A percentile compares a stretch with the other conserved stretches of the same genome.
Evolutionary conservation across 352 stramenopile genomes (phyloP).

Genomic region (Peronospora belbahrii): DNA sequence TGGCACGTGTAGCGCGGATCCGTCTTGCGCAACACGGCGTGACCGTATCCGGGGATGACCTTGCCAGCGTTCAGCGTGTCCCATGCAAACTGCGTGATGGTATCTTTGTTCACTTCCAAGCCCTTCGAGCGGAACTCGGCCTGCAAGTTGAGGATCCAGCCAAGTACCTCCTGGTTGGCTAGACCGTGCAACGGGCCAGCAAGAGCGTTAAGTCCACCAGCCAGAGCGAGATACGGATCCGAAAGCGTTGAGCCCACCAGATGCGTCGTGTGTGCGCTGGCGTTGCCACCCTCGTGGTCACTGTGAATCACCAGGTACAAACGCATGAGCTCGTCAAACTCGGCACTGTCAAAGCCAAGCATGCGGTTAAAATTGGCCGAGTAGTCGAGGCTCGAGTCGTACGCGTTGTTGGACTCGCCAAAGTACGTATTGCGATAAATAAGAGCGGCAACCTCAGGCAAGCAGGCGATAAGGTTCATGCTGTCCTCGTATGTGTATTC

Average conservation of each 20-base stretch:
- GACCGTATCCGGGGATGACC: constrained; percentile 97
- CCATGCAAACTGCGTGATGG: constrained; percentile 98
- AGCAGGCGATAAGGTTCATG: constrained; percentile 94
- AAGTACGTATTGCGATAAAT: constrained; percentile 99
- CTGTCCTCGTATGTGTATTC: constrained; percentile 97
- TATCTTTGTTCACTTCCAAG: constrained; percentile 95
- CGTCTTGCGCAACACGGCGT: constrained; percentile 97
- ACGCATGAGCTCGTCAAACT: constrained; percentile 99
- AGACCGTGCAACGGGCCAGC: constrained; percentile 97
- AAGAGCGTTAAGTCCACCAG: constrained; percentile 95
- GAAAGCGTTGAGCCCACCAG: constrained; percentile 95
- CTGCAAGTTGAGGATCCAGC: constrained; percentile 93
- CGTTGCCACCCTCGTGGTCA: constrained; percentile 99
- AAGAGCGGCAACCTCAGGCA: constrained; percentile 95
- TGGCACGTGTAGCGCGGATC: constrained; percentile 98
- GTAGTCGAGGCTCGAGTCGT: constrained; percentile 96
- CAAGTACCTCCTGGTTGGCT: constrained; percentile 98
- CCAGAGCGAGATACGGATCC: constrained; percentile 96
- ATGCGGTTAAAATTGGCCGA: constrained; percentile 98
- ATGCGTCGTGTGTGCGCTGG: constrained; percentile 97
- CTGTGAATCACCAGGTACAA: constrained; percentile 99
- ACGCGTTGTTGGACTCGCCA: constrained; percentile 88
- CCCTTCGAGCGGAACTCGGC: constrained; percentile 94
- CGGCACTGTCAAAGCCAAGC: constrained; percentile 93
- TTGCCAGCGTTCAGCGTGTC: constrained; percentile 98